Conservation (phyloP, 2,329 filamentous ascomycete species). For the Colletotrichum kahawae region DNA sequence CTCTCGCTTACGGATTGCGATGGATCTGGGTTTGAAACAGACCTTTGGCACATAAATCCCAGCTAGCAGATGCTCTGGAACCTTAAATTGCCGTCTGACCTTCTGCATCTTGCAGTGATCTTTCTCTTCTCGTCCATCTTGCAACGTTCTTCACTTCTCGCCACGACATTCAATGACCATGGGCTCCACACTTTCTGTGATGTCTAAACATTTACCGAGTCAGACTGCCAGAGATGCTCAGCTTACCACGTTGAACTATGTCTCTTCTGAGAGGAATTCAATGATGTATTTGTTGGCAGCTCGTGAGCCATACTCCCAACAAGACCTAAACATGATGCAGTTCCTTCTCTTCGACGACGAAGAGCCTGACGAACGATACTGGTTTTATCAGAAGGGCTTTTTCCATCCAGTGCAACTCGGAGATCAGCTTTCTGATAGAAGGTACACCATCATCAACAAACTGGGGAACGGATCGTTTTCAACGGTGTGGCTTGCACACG, state of each 20-base stretch:
- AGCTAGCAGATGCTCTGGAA: rapidly evolving
- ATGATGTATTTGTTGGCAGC: not conserved
- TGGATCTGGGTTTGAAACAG: not conserved
- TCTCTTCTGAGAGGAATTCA: not conserved
- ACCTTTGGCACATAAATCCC: not conserved
- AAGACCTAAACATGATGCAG: not conserved
- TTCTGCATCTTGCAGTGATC: not conserved
- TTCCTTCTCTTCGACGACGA: not conserved
- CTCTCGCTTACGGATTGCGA: no score
- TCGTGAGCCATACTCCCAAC: not conserved
- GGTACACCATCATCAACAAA: not conserved
- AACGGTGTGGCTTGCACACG: not conserved
- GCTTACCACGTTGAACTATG: rapidly evolving
- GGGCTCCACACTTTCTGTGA: not conserved
- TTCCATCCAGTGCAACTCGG: not conserved
- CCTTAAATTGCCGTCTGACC: not conserved
- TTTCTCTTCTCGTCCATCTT: not conserved
- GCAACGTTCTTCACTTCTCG: not conserved
- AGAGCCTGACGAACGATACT: not conserved
- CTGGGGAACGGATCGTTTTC: not conserved
- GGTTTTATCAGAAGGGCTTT: not conserved
- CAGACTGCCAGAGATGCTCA: rapidly evolving
- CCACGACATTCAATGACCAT: not conserved
- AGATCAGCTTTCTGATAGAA: not conserved
- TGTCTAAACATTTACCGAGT: rapidly evolving